Evolutionary conservation across 805 yeast genomes (phyloP), one percentile per base, ranked within the genome.

Genomic region (Monosporozyma solicola): DNA sequence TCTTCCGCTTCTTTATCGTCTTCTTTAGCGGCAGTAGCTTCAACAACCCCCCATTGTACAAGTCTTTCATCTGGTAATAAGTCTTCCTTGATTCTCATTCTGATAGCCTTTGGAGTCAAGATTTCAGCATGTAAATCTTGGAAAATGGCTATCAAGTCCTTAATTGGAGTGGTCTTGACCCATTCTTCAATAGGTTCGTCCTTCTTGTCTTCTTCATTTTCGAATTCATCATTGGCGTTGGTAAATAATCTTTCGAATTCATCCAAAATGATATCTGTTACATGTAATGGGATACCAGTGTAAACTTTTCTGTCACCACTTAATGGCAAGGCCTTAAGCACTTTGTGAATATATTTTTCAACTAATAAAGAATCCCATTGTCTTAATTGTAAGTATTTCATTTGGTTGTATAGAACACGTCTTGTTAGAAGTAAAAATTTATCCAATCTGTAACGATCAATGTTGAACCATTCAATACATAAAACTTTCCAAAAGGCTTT

Each of bases 371-470:
- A 68, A 53, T 79, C 74, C 89, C 92, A 90, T 2, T 76, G 65
- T 53, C 79, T 74, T 2, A 61, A 55, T 50, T 73, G 66, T 39
- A 91, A 71, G 59, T 82, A 78, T 58, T 73, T 75, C 59, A 94
- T 74, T 59, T 79, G 81, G 61, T 81, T 84, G 57, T 81, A 79
- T 27, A 88, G 69, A 7, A 83, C 85, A 62, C 90, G 77, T 75
- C 99, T 83, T 57, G 91, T 78, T 59, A 94, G 73, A 70, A 91
- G 70, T 60, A 87, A 80, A 69, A 78, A 94, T 71, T 94, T 94
- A 70, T 94, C 97, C 52, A 91, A 66, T 72, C 99, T 82, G 80
- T 75, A 76, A 53, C 85, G 84, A 70, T 92, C 98, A 52, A 94
- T 78, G 7, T 75, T 74, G 51, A 80, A 76, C 98, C 98, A 94